phyloP scores from a whole-genome alignment of 208 protist species.

The Naegleria lovaniensis region DNA sequence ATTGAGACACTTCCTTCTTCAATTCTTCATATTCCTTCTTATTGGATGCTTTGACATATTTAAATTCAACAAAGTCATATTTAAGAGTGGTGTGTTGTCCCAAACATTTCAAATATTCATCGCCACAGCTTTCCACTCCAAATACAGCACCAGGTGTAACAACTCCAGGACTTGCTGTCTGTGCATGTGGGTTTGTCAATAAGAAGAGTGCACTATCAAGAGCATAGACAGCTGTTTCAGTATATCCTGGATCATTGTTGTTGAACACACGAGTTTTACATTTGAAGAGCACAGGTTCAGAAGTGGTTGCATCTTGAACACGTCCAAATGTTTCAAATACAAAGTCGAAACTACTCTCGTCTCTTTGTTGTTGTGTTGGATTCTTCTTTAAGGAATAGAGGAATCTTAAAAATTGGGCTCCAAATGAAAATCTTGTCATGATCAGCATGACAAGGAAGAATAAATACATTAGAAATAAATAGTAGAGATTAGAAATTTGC shows the following conservation, averaged over 20 bases:
- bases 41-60: neutral
- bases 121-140: neutral
- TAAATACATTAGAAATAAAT: slow-evolving; percentile 1
- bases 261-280: neutral
- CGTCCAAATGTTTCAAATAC: neutral
- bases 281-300: neutral
- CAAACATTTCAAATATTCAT: neutral
- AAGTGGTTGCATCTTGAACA: neutral
- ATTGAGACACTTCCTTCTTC: neutral
- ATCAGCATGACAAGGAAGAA: neutral
- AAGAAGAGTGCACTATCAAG: neutral
- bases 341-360: neutral
- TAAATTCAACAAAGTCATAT: neutral
- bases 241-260: slow-evolving; percentile 11
- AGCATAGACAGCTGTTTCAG: neutral
- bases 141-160: neutral
- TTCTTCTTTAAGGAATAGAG: neutral
- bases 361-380: neutral
- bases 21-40: neutral
- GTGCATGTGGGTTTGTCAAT: neutral
- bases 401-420: neutral
- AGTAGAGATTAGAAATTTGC: neutral
- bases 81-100: neutral
- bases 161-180: neutral
- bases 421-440: neutral